Base-by-base conservation (phyloP, 495 filamentous ascomycete genomes). In the Neurospora sp. region DNA sequence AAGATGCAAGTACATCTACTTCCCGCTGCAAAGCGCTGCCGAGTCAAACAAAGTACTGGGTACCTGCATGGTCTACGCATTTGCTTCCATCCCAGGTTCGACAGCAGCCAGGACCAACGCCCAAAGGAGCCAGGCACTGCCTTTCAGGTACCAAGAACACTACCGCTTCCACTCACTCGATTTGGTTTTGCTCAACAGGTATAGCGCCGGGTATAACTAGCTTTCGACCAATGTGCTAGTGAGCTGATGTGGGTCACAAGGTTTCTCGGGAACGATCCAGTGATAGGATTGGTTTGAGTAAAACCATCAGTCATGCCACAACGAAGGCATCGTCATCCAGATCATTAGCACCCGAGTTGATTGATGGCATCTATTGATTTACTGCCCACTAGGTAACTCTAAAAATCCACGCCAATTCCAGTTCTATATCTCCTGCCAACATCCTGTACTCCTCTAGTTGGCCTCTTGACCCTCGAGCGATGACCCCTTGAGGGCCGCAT, bases 401-500 rank as follows among this genome's bases (percentile, higher is more conserved):
- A 62, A 35, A 35, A 62, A 5, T 18, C 54, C 27, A 35, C 27
- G 27, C 23, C 27, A 35, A 62, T 5, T 35, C 27, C 54, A 62
- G 23, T 18, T 62, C 54, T 31, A 31, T 31, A 11, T 62, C 11
- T 31, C 54, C 48, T 14, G 48, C 11, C 48, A 27, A 14, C 11
- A 31, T 54, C 23, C 20, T 35, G 1, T 62, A 38, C 27, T 35
- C 18, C 18, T 72, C 12, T 62, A 62, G 23, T 62, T 62, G 54
- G 54, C 54, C 54, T 62, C 54, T 62, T 62, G 54, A 3, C 31
- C 70, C 59, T 76, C 75, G 7, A 79, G 70, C 42, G 73, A 39
- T 4, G 74, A 91, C 38, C 85, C 85, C 70, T 80, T 80, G 70
- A 89, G 79, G 27, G 89, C 90, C 18, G 89, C 83, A 79, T 96